Evolutionary conservation across 2,329 filamentous ascomycete genomes (phyloP), one percentile per base, ranked within the genome.

Genomic region (Penicillium thymicola): DNA sequence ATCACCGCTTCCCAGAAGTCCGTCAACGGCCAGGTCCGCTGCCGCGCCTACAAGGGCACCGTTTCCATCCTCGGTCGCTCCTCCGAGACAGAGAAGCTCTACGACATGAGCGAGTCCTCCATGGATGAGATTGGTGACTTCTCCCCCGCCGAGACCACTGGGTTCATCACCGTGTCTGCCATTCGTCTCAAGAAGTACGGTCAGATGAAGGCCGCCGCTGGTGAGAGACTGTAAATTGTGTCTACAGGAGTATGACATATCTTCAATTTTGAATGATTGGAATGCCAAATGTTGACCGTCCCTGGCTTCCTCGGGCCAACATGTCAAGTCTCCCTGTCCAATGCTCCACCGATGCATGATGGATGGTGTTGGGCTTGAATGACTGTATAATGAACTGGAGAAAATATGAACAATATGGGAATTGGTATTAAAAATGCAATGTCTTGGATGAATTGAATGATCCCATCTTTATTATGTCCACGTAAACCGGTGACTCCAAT

Each of bases 41-140:
- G 84, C 72, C 81, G 82, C 55, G 78, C 79, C 60, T 89, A 87
- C 81, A 89, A 89, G 84, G 87, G 89, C 63, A 78, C 64, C 62
- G 77, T 68, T 79, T 86, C 71, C 78, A 73, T 72, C 78, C 71
- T 75, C 32, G 72, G 72, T 48, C 72, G 72, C 47, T 88, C 56
- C 70, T 88, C 40, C 84, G 79, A 86, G 70, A 88, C 85, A 9
- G 85, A 87, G 80, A 89, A 89, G 79, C 78, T 89, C 59, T 89
- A 89, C 72, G 81, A 82, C 66, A 83, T 82, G 75, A 79, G 79
- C 66, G 86, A 88, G 78, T 81, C 81, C 60, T 82, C 78, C 63
- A 89, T 89, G 86, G 88, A 91, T 70, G 85, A 85, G 63, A 82
- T 89, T 63, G 85, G 82, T 64, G 83, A 85, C 74, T 89, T 89